Evolutionary conservation across 2,329 filamentous ascomycete genomes (phyloP), one percentile per base, ranked within the genome.

Genomic region (Epichloe uncinata): DNA sequence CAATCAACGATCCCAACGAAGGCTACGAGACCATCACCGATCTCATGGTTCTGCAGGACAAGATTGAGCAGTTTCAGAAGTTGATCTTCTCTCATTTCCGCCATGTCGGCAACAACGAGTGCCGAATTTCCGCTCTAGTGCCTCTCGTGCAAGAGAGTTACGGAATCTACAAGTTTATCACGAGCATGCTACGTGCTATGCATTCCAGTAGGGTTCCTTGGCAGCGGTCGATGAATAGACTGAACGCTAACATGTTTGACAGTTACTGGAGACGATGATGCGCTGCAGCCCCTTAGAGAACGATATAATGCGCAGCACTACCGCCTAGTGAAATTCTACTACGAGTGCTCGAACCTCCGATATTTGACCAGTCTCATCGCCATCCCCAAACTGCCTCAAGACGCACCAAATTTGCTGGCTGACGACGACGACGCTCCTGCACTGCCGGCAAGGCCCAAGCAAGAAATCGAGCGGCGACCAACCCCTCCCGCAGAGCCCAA

Each of bases 161-260:
- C 68, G 93, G 93, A 45, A 97, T 98, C 58, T 98, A 98, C 75
- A 97, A 97, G 69, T 98, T 98, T 66, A 90, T 96, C 56, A 98
- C 93, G 0, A 98, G 93, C 84, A 98, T 98, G 93, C 71, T 98
- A 54, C 81, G 93, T 50, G 93, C 93, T 15, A 96, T 98, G 90
- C 91, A 98, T 66, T 91, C 87, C 3, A 89, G 86, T 90, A 73
- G 63, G 83, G 70, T 15, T 34, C 2, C 11, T 30, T 16, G 7
- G 36, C 34, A 18, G 13, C 18, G 30, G 13, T 13, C 9, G 38
- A 13, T 12, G 9, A 5, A 48, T 37, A 33, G 11, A 16, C 7
- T 9, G 43, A 13, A 51, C 15, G 53, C 58, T 62, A 46, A 64
- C 52, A 44, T 13, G 16, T n/a, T 22, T 11, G 44, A 38, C 52